Conservation (phyloP, 495 filamentous ascomycete species). For the Astrocystis sublimbata region DNA sequence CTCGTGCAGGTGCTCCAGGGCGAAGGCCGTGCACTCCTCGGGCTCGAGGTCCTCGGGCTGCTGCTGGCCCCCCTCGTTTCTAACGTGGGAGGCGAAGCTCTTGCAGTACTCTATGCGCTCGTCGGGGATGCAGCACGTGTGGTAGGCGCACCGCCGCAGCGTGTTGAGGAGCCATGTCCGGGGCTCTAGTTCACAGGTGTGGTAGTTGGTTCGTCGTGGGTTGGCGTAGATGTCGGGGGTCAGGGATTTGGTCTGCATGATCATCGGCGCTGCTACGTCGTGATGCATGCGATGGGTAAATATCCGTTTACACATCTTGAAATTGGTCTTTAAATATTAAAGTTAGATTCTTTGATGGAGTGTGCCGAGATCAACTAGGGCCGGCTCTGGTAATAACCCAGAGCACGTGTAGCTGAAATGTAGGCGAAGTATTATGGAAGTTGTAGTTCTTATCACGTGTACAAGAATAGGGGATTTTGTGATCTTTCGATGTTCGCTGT, state of each 20-base stretch:
- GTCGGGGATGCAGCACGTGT: constrained; percentile 23
- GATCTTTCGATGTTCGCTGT: background rate
- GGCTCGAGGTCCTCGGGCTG: background rate
- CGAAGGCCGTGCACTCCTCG: constrained; percentile 18
- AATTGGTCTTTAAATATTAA: background rate
- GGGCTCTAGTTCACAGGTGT: constrained; percentile 24
- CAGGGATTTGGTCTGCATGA: background rate
- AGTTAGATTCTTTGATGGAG: background rate
- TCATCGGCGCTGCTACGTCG: constrained; percentile 27
- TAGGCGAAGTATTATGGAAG: background rate
- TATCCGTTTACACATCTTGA: constrained; percentile 23
- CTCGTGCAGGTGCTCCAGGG: constrained; percentile 23
- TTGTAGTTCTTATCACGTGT: background rate
- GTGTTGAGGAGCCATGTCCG: background rate
- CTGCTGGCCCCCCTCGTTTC: background rate
- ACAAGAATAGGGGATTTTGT: too few species aligned
- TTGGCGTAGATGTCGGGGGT: constrained; percentile 19
- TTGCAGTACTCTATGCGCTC: constrained; percentile 14
- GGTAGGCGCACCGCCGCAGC: constrained; percentile 15
- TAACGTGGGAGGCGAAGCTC: background rate
- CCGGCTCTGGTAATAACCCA: constrained; percentile 3
- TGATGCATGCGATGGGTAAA: constrained; percentile 32
- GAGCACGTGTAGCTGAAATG: background rate
- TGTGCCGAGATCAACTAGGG: background rate
- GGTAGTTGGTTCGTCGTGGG: constrained; percentile 19